Evolutionary conservation across 148 eudicot species (phyloP).

Genomic region (Cornus suecica): DNA sequence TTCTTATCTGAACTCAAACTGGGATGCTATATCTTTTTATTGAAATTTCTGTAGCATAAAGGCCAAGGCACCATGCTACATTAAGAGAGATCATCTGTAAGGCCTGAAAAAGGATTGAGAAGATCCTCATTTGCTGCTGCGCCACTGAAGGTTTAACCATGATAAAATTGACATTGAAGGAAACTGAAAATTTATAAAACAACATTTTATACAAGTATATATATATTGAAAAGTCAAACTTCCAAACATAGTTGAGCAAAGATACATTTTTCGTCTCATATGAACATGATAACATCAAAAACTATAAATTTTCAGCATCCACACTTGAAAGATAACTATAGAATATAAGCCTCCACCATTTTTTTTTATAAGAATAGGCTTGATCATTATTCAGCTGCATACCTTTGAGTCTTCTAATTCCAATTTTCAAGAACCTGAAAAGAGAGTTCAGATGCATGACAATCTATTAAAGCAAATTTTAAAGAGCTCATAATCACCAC

Average conservation of each 20-base stretch:
- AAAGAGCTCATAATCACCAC: no score
- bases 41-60: not conserved
- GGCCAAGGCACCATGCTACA: not conserved
- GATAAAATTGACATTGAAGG: no score
- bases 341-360: no score
- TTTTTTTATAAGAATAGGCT: no score
- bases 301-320: not conserved
- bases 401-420: no score
- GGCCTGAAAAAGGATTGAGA: not conserved
- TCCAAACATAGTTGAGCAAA: not conserved
- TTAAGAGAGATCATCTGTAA: not conserved
- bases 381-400: no score
- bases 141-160: not conserved
- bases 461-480: no score
- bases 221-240: not conserved
- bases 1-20: not conserved
- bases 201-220: not conserved
- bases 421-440: no score
- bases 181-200: not conserved
- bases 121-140: not conserved
- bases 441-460: no score
- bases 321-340: not conserved
- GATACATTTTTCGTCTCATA: not conserved
- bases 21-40: not conserved
- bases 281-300: not conserved